Conservation (phyloP, 1,284 basidiomycete genomes). For the Volvariella volvacea region DNA sequence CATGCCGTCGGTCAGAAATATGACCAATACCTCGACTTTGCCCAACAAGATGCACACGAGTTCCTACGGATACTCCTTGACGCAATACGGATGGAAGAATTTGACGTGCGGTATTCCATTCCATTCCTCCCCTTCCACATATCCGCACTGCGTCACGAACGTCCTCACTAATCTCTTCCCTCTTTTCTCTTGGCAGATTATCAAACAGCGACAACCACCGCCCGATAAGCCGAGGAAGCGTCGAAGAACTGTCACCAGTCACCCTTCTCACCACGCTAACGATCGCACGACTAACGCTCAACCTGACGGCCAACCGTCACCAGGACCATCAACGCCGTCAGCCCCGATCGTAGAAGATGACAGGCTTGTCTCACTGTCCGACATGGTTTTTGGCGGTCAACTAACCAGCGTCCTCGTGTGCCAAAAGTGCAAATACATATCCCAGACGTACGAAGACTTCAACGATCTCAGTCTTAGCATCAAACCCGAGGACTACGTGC, state of each 20-base stretch:
- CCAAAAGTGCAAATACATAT: constrained; percentile 87
- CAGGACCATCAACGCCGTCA: constrained; percentile 9
- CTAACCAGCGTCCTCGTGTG: constrained; percentile 89
- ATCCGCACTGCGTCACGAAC: constrained; percentile 6
- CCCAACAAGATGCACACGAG: constrained; percentile 94
- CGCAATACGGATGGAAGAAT: constrained; percentile 92
- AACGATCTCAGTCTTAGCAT: constrained; percentile 87
- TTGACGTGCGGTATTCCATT: constrained; percentile 56
- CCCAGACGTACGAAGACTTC: constrained; percentile 90
- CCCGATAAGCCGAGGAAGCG: constrained; percentile 35
- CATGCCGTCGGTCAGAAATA: constrained; percentile 75
- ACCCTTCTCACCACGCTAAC: not conserved
- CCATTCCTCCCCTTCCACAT: constrained; percentile 6
- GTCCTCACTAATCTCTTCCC: constrained; percentile 1
- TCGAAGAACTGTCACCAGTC: constrained; percentile 24
- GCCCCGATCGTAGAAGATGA: constrained; percentile 28
- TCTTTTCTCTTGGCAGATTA: constrained; percentile 40
- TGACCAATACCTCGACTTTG: constrained; percentile 87
- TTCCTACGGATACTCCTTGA: constrained; percentile 85
- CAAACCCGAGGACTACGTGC: constrained; percentile 70
- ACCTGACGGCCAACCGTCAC: not conserved
- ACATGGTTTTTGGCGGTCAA: constrained; percentile 85
- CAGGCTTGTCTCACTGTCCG: constrained; percentile 67
- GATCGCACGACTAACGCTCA: not conserved
- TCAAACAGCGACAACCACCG: constrained; percentile 66